phyloP scores from a whole-genome alignment of 176 grass and related monocot species.

The Ampelocalamus luodianensis region DNA sequence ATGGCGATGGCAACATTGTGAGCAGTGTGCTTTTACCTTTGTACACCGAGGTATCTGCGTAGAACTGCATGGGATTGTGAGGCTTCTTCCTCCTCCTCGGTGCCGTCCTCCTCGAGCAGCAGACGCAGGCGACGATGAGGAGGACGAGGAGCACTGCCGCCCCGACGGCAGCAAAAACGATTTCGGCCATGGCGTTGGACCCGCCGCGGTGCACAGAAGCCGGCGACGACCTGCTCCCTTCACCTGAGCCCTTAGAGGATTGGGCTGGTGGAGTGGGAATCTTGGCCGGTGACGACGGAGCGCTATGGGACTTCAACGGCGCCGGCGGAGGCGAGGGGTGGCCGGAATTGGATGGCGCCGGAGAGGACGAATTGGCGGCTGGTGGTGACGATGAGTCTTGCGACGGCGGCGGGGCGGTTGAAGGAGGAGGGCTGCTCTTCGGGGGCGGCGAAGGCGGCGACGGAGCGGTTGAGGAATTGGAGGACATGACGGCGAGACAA shows the following conservation, averaged over 20 bases:
- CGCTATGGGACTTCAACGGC: constrained; percentile 27
- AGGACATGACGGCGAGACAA: constrained; percentile 49
- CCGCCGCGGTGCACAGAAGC: constrained; percentile 21
- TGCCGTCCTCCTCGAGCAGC: constrained; percentile 60
- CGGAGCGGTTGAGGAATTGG: constrained; percentile 49
- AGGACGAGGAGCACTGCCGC: constrained; percentile 53
- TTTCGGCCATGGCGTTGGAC: constrained; percentile 9
- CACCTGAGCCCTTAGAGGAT: constrained; percentile 4
- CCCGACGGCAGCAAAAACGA: constrained; percentile 54
- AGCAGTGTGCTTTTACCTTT: constrained; percentile 52
- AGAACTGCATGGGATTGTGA: constrained; percentile 64
- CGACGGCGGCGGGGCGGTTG: constrained; percentile 7
- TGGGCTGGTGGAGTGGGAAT: not conserved
- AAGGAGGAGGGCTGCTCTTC: constrained; percentile 28
- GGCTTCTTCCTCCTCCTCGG: constrained; percentile 63
- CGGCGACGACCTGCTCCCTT: not conserved
- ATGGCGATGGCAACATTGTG: not conserved
- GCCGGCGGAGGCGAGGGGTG: constrained; percentile 36
- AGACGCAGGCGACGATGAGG: constrained; percentile 53
- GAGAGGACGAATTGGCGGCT: constrained; percentile 5
- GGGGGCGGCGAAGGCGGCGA: constrained; percentile 26
- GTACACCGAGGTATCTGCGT: constrained; percentile 53
- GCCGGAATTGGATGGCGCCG: constrained; percentile 41
- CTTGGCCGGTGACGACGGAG: constrained; percentile 13
- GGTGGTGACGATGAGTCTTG: constrained; percentile 14